Base-by-base conservation (phyloP, 2,329 filamentous ascomycete species). In the Epicoccum nigrum region DNA sequence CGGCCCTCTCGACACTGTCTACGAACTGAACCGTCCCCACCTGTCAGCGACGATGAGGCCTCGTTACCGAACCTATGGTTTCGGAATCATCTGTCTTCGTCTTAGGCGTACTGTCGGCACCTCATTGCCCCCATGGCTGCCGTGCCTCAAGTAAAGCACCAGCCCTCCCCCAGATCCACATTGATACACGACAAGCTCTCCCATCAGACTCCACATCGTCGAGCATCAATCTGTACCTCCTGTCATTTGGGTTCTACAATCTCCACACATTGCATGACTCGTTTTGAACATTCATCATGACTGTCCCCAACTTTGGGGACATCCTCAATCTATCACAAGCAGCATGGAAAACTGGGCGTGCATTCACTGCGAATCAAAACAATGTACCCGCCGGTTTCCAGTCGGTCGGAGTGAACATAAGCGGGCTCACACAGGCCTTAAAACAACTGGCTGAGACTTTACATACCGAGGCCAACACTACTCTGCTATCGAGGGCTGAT, bases 251-350 rank as follows among this genome's bases (percentile, higher is more conserved):
- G 6, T 25, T 25, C 28, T 13, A 5, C 12, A 9, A 4, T n/a
- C 28, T 30, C 5, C 32, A 30, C 8, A 9, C 7, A n/a, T 27
- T 23, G n/a, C 25, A 42, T 51, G 48, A 31, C 9, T 31, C 4
- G 19, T 23, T 15, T 23, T 8, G 7, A 2, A 32, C 38, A 9
- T 21, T 20, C 32, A 59, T 46, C 20, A 74, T 72, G 70, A 47
- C 65, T 43, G 62, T 70, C 52, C 70, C 68, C 49, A 74, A 56
- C 21, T 64, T 71, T 51, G 77, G 76, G 48, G 77, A 79, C 63
- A 75, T 78, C 16, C 58, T 79, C 32, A 74, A 76, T 71, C 68
- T 79, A 13, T 77, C 75, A 4, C 76, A 79, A 59, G 68, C 73
- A 33, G 76, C 77, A 17, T 79, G 76, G 76, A 77, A 72, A 54